A percentile compares a stretch with the other conserved stretches of the same genome.
phyloP scores from a whole-genome alignment of 129 eudicot genomes.

The Dittrichia graveolens region DNA sequence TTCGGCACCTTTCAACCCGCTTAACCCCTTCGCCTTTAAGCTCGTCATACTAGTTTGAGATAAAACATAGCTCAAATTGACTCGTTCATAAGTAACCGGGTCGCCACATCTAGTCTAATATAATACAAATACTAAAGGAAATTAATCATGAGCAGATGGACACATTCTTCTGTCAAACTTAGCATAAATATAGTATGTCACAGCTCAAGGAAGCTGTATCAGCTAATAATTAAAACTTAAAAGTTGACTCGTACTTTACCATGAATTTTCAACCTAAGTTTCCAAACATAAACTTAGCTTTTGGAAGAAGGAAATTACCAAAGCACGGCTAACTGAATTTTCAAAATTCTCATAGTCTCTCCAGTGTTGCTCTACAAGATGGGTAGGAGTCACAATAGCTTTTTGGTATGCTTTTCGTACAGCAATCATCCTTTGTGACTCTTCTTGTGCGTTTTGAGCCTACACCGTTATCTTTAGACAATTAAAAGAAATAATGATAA shows the following conservation, averaged over 20 bases:
- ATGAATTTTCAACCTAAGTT: background rate
- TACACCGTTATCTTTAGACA: slow-evolving; percentile 37
- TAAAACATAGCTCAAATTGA: no score
- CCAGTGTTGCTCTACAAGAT: slow-evolving; percentile 98
- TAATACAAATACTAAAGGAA: background rate
- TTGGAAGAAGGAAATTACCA: slow-evolving; percentile 55
- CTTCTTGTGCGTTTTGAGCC: slow-evolving; percentile 87
- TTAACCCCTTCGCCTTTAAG: background rate
- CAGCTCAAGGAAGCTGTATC: slow-evolving; percentile 2
- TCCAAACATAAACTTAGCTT: background rate
- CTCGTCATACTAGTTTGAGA: background rate
- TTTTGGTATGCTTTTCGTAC: slow-evolving; percentile 84
- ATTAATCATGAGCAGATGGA: background rate
- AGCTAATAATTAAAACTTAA: background rate
- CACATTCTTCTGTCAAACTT: background rate
- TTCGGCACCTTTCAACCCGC: background rate
- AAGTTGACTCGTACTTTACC: background rate
- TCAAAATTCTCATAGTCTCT: slow-evolving; percentile 97
- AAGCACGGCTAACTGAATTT: slow-evolving; percentile 97
- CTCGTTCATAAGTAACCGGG: no score
- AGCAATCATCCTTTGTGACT: slow-evolving; percentile 85
- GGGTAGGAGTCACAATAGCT: slow-evolving; percentile 91
- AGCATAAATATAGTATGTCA: slow-evolving; percentile 1
- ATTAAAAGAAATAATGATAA: slow-evolving; percentile 9
- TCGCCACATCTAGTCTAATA: no score